Conservation (phyloP, 352 stramenopile genomes). For the Elongisporangium undulatum region DNA sequence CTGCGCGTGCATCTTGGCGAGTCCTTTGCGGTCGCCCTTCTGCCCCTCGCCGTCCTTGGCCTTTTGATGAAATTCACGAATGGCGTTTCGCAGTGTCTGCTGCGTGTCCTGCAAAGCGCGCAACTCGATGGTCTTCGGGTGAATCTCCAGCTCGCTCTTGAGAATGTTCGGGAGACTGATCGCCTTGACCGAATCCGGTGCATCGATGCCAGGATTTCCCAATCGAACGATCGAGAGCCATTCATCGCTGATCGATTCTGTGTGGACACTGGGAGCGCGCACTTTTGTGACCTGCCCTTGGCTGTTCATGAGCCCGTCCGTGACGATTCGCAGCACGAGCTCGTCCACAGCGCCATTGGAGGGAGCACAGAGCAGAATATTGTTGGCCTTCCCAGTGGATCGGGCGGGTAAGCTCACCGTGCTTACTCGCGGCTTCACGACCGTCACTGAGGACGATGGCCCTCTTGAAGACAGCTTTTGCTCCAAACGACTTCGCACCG, state of each 20-base stretch:
- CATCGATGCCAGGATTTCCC: constrained; percentile 73
- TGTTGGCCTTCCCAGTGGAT: constrained; percentile 32
- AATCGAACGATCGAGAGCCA: constrained; percentile 78
- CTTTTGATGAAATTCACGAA: constrained; percentile 74
- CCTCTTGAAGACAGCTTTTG: constrained; percentile 39
- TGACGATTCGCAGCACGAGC: constrained; percentile 84
- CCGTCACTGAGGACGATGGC: constrained; percentile 20
- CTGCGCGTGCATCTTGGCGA: constrained; percentile 70
- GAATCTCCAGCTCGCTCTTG: constrained; percentile 72
- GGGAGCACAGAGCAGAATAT: constrained; percentile 84
- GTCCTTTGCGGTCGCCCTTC: constrained; percentile 37
- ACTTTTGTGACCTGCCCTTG: constrained; percentile 46
- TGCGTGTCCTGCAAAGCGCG: constrained; percentile 59
- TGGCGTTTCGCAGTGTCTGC: constrained; percentile 51
- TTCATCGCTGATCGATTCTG: constrained; percentile 33
- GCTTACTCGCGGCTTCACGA: constrained; percentile 41
- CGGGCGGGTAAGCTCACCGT: constrained; percentile 14
- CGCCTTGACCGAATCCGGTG: constrained; percentile 60
- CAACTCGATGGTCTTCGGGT: constrained; percentile 75
- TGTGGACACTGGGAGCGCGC: constrained; percentile 64
- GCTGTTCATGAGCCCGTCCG: constrained; percentile 71
- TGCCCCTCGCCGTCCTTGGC: constrained; percentile 23
- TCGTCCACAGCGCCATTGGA: constrained; percentile 91
- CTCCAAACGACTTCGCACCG: constrained; percentile 59
- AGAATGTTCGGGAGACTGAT: constrained; percentile 82